Base-by-base conservation (phyloP, 1,284 basidiomycete genomes). In the Cryptococcus amylolentus region DNA sequence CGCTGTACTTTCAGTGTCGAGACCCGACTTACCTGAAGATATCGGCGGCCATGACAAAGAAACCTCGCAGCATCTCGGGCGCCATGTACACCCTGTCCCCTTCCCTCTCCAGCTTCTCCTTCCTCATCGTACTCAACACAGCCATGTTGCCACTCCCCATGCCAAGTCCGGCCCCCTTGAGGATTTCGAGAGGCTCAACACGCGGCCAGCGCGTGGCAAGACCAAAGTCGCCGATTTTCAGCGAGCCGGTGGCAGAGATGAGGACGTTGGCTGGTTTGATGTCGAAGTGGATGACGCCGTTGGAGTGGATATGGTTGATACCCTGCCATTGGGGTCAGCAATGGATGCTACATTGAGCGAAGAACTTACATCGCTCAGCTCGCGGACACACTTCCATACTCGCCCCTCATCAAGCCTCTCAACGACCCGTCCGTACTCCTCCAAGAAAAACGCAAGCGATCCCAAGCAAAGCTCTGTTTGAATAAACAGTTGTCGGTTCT, bases 221-320 rank as follows among this genome's bases (percentile, higher is more conserved):
- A n/a, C 96, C 96, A 81, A 98, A 98, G 77, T 99, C 96, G 14
- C 93, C 93, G 71, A 99, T 94, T 81, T 94, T 96, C 79, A 99
- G 88, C 28, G 89, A 85, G 6, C 95, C 95, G 57, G 88, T 84
- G 26, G 84, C 82, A 3, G 91, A 93, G 65, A 98, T 84, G 72
- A 99, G 92, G 55, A 99, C 87, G 73, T 99, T 99, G 55, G 91
- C 94, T 13, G 96, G 96, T 80, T 98, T 99, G 66, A 99, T 81
- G 78, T 99, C 96, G 55, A 99, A 84, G 79, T 99, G 96, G 53
- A 98, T 88, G 50, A 98, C 87, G 52, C 88, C 88, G 54, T 86
- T 83, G 56, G 84, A 82, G 77, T 99, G 96, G 61, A 98, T 90
- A 78, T 94, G 94, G 58, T 83, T 81, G 61, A 98, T 81, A 62